Conservation (phyloP, 1,139 yeast species). For the Geotrichum klebahnii region DNA sequence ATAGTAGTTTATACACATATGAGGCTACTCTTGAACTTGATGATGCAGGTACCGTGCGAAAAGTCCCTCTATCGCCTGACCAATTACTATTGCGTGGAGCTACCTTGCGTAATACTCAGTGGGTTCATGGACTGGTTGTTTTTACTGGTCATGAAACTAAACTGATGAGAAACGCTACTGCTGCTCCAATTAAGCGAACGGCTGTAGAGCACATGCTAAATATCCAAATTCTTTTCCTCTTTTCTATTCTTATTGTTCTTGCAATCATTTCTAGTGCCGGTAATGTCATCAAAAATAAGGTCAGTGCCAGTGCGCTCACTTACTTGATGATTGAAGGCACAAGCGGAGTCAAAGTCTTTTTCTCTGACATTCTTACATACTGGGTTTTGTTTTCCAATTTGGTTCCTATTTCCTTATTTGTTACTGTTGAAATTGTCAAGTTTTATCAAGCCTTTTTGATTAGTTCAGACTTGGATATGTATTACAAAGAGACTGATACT, state of each 20-base stretch:
- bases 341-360: constrained; percentile 65
- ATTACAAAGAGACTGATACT: constrained; percentile 79
- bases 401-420: constrained; percentile 86
- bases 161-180: constrained; percentile 96
- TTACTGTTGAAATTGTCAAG: constrained; percentile 91
- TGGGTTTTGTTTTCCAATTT: constrained; percentile 95
- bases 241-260: constrained; percentile 69
- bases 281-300: constrained; percentile 67
- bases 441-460: constrained; percentile 93
- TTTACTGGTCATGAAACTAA: constrained; percentile 98
- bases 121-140: constrained; percentile 90
- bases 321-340: constrained; percentile 71
- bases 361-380: constrained; percentile 81
- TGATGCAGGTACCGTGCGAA: constrained; percentile 41
- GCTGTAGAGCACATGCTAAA: constrained; percentile 96
- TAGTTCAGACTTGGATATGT: constrained; percentile 90
- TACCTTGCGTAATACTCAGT: constrained; percentile 85
- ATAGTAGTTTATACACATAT: constrained; percentile 87
- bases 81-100: constrained; percentile 93
- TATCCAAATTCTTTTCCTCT: constrained; percentile 82
- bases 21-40: constrained; percentile 76
- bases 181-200: constrained; percentile 94
- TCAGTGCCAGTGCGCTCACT: constrained; percentile 50
- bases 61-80: constrained; percentile 76
- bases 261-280: constrained; percentile 82